A percentile compares a stretch with the other conserved stretches of the same genome.
Evolutionary conservation across 768 basidiomycete species (phyloP).

Genomic region (Phaeotremella fagi): DNA sequence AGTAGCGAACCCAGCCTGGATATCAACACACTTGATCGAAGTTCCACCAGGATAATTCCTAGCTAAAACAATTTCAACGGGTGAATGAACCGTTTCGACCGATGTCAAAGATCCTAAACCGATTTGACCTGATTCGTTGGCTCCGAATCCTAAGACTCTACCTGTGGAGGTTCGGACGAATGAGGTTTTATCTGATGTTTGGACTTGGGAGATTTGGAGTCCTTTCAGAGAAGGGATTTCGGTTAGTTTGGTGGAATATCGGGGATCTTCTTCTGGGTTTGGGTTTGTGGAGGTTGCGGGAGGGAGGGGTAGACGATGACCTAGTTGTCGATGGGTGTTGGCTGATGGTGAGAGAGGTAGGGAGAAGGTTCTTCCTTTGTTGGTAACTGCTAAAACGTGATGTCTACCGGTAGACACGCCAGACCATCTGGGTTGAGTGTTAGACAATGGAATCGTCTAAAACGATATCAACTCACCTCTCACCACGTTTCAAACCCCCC

Average conservation of each 20-base stretch:
- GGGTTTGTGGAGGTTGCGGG: constrained; percentile 16
- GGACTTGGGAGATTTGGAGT: constrained; percentile 62
- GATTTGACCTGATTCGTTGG: constrained; percentile 82
- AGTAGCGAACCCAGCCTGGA: constrained; percentile 59
- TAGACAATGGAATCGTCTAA: not conserved
- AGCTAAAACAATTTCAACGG: constrained; percentile 77
- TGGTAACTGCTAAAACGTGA: constrained; percentile 52
- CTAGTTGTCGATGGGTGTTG: constrained; percentile 79
- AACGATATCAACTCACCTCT: constrained; percentile 55
- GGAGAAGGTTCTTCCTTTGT: constrained; percentile 66
- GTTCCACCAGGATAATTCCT: constrained; percentile 55
- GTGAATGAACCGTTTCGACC: constrained; percentile 67
- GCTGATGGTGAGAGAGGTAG: constrained; percentile 70
- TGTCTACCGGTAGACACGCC: constrained; percentile 66
- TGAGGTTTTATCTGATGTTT: constrained; percentile 67
- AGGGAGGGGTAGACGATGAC: constrained; percentile 59
- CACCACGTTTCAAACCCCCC: constrained; percentile 58
- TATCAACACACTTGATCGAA: constrained; percentile 59
- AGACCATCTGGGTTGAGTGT: constrained; percentile 55
- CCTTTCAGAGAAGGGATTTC: constrained; percentile 71
- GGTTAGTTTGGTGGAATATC: constrained; percentile 65
- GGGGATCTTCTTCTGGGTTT: constrained; percentile 52
- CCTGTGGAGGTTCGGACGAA: constrained; percentile 67
- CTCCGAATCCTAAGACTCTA: constrained; percentile 80
- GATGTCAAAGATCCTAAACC: constrained; percentile 65